Evolutionary conservation across 2,329 filamentous ascomycete genomes (phyloP), one percentile per base, ranked within the genome.

Genomic region (Onygena corvina): DNA sequence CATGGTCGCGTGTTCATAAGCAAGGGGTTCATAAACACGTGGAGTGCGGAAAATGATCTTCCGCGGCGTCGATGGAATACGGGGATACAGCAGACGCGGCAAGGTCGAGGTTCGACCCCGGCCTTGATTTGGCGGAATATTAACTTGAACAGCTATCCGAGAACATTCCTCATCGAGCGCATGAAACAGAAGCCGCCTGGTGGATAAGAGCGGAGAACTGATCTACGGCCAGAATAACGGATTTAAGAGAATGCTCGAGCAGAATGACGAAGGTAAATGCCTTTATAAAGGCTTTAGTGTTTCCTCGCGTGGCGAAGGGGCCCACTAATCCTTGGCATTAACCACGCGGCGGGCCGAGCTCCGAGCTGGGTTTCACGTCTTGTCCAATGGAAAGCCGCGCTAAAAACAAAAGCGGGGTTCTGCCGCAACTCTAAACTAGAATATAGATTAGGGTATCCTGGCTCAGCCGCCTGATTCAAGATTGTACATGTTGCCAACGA

Each of bases 341-440:
- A 8, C 38, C 38, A 42, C 38, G 38, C 38, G 38, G 38, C 38
- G 38, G 38, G 38, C 38, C 38, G 38, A 42, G 21, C 38, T 42
- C 38, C 38, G 38, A 42, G 38, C 21, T 11, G 38, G 21, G 21
- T 42, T 23, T 14, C n/a, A 23, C 38, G 38, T n/a, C 38, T 42
- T 11, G 38, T 25, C 21, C 38, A 42, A 42, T 42, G 11, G 16
- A 42, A 27, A n/a, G 14, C 23, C 1, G 18, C 38, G 38, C 38
- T 42, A 27, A 11, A 23, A 14, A 12, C 38, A 7, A 27, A 42
- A 42, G 7, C 38, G 38, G 21, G 12, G 25, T 42, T 42, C 11
- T 25, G 38, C 38, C 21, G 21, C 21, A 42, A 27, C 38, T 25
- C 27, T 27, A 42, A 42, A 42, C n/a, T n/a, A n/a, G n/a, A n/a